phyloP scores from a whole-genome alignment of 768 basidiomycete genomes.

The Termitomyces sp. region DNA sequence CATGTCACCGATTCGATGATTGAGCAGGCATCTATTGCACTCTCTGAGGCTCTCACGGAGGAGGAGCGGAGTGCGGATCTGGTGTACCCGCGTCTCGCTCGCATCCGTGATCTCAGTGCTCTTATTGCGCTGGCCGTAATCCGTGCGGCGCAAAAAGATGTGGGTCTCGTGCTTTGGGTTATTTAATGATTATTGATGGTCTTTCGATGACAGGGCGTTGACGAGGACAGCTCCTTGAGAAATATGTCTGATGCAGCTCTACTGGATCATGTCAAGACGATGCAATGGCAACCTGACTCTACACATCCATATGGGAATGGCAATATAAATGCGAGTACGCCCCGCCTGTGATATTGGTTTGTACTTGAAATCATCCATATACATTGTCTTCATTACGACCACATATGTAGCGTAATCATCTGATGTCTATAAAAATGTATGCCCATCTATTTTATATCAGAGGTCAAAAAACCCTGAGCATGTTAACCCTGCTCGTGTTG shows the following conservation, averaged over 20 bases:
- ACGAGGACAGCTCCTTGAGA: slow-evolving; percentile 41
- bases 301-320: slow-evolving; percentile 10
- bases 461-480: not conserved
- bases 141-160: slow-evolving; percentile 58
- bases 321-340: slow-evolving; percentile 10
- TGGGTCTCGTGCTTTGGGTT: slow-evolving; percentile 20
- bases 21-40: slow-evolving; percentile 57
- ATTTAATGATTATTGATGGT: not conserved
- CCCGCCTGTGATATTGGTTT: slow-evolving; percentile 20
- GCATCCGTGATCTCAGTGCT: slow-evolving; percentile 64
- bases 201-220: slow-evolving; percentile 28
- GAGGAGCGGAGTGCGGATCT: slow-evolving; percentile 51
- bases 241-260: slow-evolving; percentile 42
- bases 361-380: not conserved
- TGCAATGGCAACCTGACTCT: slow-evolving; percentile 48
- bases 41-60: slow-evolving; percentile 47
- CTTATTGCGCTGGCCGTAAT: slow-evolving; percentile 58
- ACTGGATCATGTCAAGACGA: slow-evolving; percentile 42
- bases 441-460: too few species aligned
- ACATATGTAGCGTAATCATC: not conserved
- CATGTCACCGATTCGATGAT: slow-evolving; percentile 67
- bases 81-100: slow-evolving; percentile 63
- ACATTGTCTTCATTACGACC: not conserved
- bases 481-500: not conserved
- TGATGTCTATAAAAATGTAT: too few species aligned